Base-by-base conservation (phyloP, 345 rosid genomes). In the Firmiana major region DNA sequence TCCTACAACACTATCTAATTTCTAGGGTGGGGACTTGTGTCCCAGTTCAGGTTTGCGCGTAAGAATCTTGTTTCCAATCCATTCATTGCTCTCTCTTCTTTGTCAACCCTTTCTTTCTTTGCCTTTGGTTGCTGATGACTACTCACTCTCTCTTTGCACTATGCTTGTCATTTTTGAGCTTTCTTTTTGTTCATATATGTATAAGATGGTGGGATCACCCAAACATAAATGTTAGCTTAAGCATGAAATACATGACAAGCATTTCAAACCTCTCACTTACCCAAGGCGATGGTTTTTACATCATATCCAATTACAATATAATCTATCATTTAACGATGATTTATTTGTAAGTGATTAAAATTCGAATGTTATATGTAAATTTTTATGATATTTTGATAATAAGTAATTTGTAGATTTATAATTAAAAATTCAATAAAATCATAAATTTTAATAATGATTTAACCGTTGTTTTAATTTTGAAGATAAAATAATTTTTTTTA, bases 1-100 rank as follows among this genome's bases (percentile, higher is more conserved):
- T 74, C 6, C 13, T 10, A 8, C 6, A 15, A 8, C 38, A 22
- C 45, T 51, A 57, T 65, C 75, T 65, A 12, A 13, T 48, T n/a
- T 58, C 4, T 63, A 75, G 82, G n/a, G 83, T 83, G 85, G 86
- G 89, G 86, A 79, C 82, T 79, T 22, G 73, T 67, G 49, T 40
- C 79, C 34, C 65, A 4, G 11, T 51, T 40, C 72, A 71, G 70
- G 81, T 71, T 53, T 28, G 53, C 36, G 36, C 54, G 48, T 36
- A 34, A 17, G 42, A 21, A 12, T 17, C 53, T 53, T 49, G 63
- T 34, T 51, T 38, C 6, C 40, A 0, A 64, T 38, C 71, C 69
- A 34, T 34, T 5, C 7, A 54, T 54, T 64, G 69, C 48, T 55
- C 71, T 67, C 21, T 9, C 54, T 21, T 21, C 13, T 13, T 21